Conservation (phyloP, 371 early-diverging fungal species). For the Mortierella sp. region DNA sequence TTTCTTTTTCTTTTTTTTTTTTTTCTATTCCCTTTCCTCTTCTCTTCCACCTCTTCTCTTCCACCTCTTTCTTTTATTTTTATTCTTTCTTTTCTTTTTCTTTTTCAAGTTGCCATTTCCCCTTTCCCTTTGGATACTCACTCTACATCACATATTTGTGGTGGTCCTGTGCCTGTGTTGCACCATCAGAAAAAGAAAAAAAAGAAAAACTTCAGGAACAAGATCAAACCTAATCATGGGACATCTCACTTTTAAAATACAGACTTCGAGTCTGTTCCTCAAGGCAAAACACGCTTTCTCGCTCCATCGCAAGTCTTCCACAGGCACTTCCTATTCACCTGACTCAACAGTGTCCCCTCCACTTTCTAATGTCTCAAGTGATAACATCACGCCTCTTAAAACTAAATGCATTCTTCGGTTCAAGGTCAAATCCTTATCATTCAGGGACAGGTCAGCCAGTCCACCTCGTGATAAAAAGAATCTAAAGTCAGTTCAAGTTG, state of each 20-base stretch:
- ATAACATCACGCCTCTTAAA: conserved; percentile 3
- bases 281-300: conserved; percentile 51
- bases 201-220: not conserved
- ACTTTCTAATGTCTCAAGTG: conserved; percentile 4
- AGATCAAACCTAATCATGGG: conserved; percentile 30
- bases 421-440: conserved; percentile 38
- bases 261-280: conserved; percentile 49
- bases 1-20: no score
- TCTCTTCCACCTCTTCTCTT: conserved; percentile 1
- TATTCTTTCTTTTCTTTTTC: not conserved
- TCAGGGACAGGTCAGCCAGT: conserved; percentile 37
- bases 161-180: not conserved
- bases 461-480: conserved; percentile 7
- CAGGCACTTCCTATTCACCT: conserved; percentile 14
- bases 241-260: conserved; percentile 35
- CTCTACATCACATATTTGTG: not conserved
- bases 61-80: not conserved
- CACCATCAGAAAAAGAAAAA: not conserved
- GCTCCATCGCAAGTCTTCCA: conserved; percentile 42
- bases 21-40: not conserved
- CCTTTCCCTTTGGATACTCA: not conserved
- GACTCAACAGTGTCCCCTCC: conserved; percentile 18
- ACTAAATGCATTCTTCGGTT: conserved; percentile 38
- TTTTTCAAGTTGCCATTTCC: no score
- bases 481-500: not conserved